Conservation (phyloP, 805 yeast species). For the Nakazawaea sp. region DNA sequence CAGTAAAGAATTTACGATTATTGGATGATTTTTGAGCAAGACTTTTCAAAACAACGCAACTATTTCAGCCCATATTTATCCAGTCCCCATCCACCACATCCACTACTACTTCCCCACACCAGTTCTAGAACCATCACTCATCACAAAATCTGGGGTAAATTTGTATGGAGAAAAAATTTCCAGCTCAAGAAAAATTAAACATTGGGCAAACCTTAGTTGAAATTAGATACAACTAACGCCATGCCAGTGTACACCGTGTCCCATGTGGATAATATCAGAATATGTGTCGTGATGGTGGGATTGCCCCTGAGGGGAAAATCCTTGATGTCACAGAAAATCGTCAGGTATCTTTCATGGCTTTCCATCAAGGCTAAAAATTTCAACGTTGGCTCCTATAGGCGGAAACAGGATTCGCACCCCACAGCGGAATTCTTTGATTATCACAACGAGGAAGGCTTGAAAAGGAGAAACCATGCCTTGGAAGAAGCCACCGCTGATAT, state of each 20-base stretch:
- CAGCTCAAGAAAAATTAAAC: too few species aligned
- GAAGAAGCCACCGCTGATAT: conserved; percentile 68
- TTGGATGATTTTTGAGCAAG: too few species aligned
- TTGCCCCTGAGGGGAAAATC: conserved; percentile 91
- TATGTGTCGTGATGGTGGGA: conserved; percentile 87
- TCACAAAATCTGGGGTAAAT: background rate
- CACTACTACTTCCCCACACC: background rate
- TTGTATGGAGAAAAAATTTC: too few species aligned
- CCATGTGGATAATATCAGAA: conserved; percentile 63
- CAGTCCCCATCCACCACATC: background rate
- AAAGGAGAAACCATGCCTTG: conserved; percentile 63
- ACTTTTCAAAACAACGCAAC: too few species aligned
- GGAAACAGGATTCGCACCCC: conserved; percentile 55
- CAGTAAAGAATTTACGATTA: too few species aligned
- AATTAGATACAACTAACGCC: conserved; percentile 8
- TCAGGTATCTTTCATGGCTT: conserved; percentile 88
- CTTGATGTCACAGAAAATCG: conserved; percentile 89
- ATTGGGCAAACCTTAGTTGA: too few species aligned
- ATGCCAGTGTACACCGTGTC: conserved; percentile 56
- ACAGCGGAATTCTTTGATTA: conserved; percentile 76
- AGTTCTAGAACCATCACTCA: background rate
- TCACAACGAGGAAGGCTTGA: conserved; percentile 55
- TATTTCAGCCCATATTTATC: too few species aligned
- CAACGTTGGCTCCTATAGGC: conserved; percentile 82
- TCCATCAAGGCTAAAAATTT: conserved; percentile 82